These are phyloP conservation scores for Neoascochyta sp. DNA, from an alignment of 2,329 filamentous ascomycete genomes.

Conservation along the genomic window DNA sequence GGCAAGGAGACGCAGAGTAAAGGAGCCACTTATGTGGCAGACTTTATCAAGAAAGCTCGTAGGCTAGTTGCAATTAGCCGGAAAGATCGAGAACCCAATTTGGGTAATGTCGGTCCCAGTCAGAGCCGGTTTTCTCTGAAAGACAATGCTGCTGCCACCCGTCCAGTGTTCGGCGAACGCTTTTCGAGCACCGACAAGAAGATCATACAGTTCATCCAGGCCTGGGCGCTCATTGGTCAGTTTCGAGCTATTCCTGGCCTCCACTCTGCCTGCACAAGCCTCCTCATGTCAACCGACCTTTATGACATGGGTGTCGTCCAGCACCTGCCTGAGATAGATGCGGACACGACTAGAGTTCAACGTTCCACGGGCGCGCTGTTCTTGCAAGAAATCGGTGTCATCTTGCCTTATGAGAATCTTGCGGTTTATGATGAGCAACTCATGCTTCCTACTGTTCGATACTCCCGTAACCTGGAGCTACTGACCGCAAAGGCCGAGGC, in stretches of 20 bases:
- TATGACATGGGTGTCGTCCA: conserved; percentile 49
- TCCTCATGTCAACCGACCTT: conserved; percentile 59
- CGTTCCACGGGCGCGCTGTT: conserved; percentile 57
- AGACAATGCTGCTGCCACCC: conserved; percentile 11
- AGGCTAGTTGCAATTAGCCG: conserved; percentile 41
- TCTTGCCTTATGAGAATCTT: conserved; percentile 67
- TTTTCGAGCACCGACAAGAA: conserved; percentile 54
- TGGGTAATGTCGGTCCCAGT: conserved; percentile 39
- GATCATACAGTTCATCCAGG: conserved; percentile 65
- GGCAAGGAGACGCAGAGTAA: conserved; percentile 1
- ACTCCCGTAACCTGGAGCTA: conserved; percentile 44
- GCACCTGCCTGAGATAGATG: conserved; percentile 36
- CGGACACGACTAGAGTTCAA: conserved; percentile 5
- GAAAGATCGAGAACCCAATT: conserved; percentile 31
- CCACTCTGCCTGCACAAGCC: conserved; percentile 59
- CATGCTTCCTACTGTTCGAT: conserved; percentile 48
- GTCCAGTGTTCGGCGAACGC: conserved; percentile 17
- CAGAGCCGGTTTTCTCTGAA: conserved; percentile 26
- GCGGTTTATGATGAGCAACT: conserved; percentile 57
- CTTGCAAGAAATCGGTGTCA: conserved; percentile 70
- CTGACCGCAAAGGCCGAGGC: conserved; percentile 35
- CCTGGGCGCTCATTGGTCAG: conserved; percentile 48
- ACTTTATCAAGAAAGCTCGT: conserved; percentile 43
- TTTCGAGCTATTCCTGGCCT: conserved; percentile 46
- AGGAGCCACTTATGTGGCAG: conserved; percentile 29